Evolutionary conservation across 805 yeast genomes (phyloP).

Genomic region (Saccharomycopsis fermentans): DNA sequence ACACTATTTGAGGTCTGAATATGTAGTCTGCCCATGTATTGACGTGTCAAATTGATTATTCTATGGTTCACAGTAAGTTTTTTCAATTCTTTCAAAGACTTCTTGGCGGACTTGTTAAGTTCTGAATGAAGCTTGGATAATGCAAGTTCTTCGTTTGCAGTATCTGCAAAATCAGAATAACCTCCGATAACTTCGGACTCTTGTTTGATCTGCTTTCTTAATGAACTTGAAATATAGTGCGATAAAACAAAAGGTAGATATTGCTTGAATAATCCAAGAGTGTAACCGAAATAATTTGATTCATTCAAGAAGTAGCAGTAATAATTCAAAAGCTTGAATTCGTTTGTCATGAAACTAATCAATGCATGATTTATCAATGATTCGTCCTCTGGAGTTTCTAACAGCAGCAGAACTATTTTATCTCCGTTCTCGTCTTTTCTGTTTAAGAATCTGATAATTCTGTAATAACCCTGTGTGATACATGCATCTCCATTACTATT

Average conservation of each 20-base stretch:
- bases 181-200: conserved; percentile 4
- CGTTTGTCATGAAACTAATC: conserved; percentile 7
- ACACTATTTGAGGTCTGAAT: not conserved
- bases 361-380: conserved; percentile 2
- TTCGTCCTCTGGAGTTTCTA: not conserved
- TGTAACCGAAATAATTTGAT: conserved; percentile 48
- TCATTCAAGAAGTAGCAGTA: conserved; percentile 35
- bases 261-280: conserved; percentile 42
- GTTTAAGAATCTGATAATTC: conserved; percentile 9
- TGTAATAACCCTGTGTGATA: conserved; percentile 10
- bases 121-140: not conserved
- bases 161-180: not conserved
- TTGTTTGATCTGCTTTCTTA: not conserved
- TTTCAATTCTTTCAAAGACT: not conserved
- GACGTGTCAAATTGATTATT: not conserved
- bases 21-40: not conserved
- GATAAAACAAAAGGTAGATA: conserved; percentile 66
- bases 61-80: not conserved
- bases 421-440: not conserved
- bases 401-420: not conserved
- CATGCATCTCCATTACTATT: not conserved
- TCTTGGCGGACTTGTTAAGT: not conserved
- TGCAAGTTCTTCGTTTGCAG: not conserved
- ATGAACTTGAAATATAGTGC: conserved; percentile 48
- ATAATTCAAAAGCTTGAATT: conserved; percentile 4